Evolutionary conservation across 371 early-diverging fungal species (phyloP), one percentile per base, ranked within the genome.

Genomic region (Mortierella sp.): DNA sequence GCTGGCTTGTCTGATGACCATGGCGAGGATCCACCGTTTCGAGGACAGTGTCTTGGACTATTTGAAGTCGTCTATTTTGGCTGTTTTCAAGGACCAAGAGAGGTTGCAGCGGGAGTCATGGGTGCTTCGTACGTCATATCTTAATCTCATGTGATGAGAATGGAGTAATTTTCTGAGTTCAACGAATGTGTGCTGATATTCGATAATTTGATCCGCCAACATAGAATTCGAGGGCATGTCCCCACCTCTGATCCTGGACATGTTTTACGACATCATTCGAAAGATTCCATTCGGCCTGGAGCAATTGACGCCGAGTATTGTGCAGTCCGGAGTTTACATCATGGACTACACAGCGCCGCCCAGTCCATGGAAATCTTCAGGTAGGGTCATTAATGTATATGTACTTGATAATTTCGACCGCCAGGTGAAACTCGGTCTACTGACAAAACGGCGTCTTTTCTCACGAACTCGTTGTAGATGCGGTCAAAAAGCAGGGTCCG

Each of bases 251-350:
- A 64, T 86, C 43, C 10, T 64, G 10, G 73, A 77, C 13, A 73
- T 88, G 64, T 74, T 86, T n/a, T 65, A 68, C 41, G 45, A 80
- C 24, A 71, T 86, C 48, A 86, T 87, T 43, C 87, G 87, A 22
- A 89, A 86, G 63, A 87, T 92, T 2, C 87, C 89, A 5, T 87
- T 85, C 29, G 93, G 91, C 9, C 86, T 91, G 88, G 93, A 92
- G 73, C 92, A 92, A 65, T 86, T 91, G 4, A 89, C 90, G 13
- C 93, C 92, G 41, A 90, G 90, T 37, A 72, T 91, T 29, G 89
- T 89, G 13, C 90, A 90, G 52, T 80, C 91, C 19, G 88, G 89
- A 8, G 81, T 91, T 39, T 67, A 89, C 13, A 80, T 91, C 16
- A 88, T 92, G 71, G 92, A 92, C 66, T 79, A 87, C 1, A 83